A percentile compares a stretch with the other conserved stretches of the same genome.
phyloP scores from a whole-genome alignment of 208 protist genomes.

The Wallacemonas sp. region DNA sequence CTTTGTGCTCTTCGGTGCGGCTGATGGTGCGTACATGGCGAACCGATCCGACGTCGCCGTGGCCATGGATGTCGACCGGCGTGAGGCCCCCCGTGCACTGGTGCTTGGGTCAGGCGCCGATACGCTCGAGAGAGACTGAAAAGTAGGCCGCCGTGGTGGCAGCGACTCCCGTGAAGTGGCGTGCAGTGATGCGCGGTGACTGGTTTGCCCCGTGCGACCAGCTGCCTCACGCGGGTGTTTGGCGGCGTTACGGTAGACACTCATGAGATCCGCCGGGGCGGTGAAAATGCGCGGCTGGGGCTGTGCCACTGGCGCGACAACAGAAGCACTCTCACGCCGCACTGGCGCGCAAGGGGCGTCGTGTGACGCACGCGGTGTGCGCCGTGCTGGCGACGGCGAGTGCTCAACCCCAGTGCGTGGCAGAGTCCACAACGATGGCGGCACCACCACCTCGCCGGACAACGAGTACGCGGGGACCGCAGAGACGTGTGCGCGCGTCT shows the following conservation, averaged over 20 bases:
- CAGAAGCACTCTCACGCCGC: not conserved
- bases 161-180: too few species aligned
- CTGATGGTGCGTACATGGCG: conserved; percentile 27
- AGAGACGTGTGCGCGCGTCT: not conserved
- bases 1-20: not conserved
- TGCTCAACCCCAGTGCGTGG: too few species aligned
- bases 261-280: not conserved
- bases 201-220: not conserved
- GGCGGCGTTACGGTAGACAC: conserved; percentile 1
- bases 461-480: not conserved
- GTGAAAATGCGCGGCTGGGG: conserved; percentile 6
- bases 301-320: not conserved
- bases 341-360: not conserved
- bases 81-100: too few species aligned
- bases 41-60: conserved; percentile 9
- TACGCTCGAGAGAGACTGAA: too few species aligned
- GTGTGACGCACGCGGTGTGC: not conserved
- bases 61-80: not conserved
- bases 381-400: not conserved
- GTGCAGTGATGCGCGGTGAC: not conserved
- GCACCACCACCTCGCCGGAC: too few species aligned
- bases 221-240: not conserved
- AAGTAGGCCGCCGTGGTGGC: too few species aligned
- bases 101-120: too few species aligned
- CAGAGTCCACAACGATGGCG: too few species aligned